Percentiles rank a stretch among this genome's conserved stretches.
phyloP scores from a whole-genome alignment of 2,329 filamentous ascomycete genomes.

The Fusarium newnesense region DNA sequence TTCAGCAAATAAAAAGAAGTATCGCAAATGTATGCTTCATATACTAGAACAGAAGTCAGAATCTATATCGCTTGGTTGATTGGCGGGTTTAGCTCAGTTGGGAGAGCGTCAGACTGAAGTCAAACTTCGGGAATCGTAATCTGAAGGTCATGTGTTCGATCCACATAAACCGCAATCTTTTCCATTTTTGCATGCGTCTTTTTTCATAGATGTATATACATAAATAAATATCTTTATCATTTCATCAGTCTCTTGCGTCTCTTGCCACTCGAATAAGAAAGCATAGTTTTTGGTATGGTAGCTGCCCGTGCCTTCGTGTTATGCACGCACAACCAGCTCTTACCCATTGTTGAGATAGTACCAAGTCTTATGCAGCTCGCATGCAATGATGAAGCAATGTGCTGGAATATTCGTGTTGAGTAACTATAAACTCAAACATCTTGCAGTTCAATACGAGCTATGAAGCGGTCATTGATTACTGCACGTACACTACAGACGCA shows the following conservation, averaged over 20 bases:
- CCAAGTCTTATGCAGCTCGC: background rate
- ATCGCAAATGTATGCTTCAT: too few relatives aligned
- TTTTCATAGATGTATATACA: background rate
- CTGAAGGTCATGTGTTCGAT: conserved; percentile 35
- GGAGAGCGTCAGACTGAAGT: conserved; percentile 34
- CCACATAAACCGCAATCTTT: conserved; percentile 21
- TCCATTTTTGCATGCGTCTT: background rate
- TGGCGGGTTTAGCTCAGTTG: conserved; percentile 34
- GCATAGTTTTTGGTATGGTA: background rate
- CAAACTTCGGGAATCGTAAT: conserved; percentile 19
- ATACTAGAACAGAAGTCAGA: rapidly evolving
- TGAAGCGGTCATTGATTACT: background rate
- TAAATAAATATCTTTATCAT: background rate
- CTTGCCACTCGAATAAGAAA: rapidly evolving
- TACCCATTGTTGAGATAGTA: background rate
- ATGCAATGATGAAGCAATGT: background rate
- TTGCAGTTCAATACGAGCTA: background rate
- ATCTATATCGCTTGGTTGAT: background rate
- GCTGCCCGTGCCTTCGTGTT: background rate
- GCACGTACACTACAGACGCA: background rate
- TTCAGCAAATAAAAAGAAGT: too few relatives aligned
- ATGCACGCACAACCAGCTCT: too few relatives aligned
- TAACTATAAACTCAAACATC: background rate
- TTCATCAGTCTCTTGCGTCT: too few relatives aligned
- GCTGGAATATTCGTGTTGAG: background rate